Conservation (phyloP, 2,329 filamentous ascomycete species). For the Calonectria naviculata region DNA sequence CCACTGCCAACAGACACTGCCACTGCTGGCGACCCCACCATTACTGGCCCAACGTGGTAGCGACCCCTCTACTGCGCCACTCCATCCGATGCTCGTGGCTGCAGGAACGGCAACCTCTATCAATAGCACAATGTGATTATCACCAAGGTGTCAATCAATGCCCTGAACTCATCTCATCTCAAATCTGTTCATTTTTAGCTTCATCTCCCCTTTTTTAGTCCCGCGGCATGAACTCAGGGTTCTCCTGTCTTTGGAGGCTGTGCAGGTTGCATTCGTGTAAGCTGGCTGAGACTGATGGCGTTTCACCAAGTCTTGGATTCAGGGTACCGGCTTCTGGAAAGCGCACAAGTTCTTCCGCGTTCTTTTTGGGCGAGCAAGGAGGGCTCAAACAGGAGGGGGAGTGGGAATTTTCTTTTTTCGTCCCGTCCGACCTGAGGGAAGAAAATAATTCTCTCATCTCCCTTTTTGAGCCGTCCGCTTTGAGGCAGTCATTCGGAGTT, state of each 20-base stretch:
- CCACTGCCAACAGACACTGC: too few relatives aligned
- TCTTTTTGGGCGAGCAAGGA: neutral
- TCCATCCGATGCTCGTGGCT: too few relatives aligned
- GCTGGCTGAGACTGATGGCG: constrained; percentile 11
- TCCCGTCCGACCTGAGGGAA: neutral
- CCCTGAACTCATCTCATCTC: neutral
- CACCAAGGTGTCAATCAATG: neutral
- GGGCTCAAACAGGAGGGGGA: neutral
- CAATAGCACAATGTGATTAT: neutral
- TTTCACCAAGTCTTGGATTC: constrained; percentile 12
- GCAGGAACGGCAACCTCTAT: neutral
- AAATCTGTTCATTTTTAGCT: neutral
- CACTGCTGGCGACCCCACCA: too few relatives aligned
- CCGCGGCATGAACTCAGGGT: neutral
- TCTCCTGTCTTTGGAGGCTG: constrained; percentile 1
- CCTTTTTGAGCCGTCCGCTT: neutral
- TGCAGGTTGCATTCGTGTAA: neutral
- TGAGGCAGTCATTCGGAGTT: neutral
- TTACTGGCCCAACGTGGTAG: too few relatives aligned
- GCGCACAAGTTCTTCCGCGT: neutral
- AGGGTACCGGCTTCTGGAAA: neutral
- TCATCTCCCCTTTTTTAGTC: neutral
- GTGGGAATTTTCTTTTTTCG: neutral
- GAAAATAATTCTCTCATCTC: too few relatives aligned
- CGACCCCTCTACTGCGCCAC: too few relatives aligned